phyloP scores from a whole-genome alignment of 768 basidiomycete species.

The Calocybe cyanea region DNA sequence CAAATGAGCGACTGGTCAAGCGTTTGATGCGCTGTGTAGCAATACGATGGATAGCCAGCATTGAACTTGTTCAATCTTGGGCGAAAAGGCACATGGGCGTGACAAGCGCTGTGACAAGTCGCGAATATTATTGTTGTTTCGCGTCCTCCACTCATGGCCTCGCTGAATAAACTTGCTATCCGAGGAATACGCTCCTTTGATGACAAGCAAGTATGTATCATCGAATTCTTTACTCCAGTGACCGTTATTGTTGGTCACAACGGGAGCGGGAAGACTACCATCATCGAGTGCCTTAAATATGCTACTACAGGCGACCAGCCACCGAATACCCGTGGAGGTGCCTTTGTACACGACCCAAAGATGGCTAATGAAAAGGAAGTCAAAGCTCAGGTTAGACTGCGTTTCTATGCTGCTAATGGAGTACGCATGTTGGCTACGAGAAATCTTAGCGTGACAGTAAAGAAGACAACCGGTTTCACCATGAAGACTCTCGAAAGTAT shows the following conservation, averaged over 20 bases:
- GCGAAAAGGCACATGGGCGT: constrained; percentile 5
- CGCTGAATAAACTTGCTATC: constrained; percentile 89
- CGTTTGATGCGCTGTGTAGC: constrained; percentile 5
- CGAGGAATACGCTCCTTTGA: constrained; percentile 95
- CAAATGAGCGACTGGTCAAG: constrained; percentile 21
- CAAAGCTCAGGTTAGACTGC: constrained; percentile 94
- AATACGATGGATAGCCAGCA: constrained; percentile 14
- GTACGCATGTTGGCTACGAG: constrained; percentile 86
- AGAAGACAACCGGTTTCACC: constrained; percentile 82
- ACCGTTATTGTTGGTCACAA: constrained; percentile 99
- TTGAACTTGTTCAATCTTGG: not conserved
- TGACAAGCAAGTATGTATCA: constrained; percentile 88
- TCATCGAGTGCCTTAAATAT: constrained; percentile 99
- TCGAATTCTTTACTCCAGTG: constrained; percentile 96
- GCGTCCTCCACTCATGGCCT: constrained; percentile 52
- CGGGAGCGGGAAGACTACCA: constrained; percentile 97
- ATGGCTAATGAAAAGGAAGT: constrained; percentile 99
- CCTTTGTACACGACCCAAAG: constrained; percentile 97
- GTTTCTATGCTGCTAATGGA: constrained; percentile 89
- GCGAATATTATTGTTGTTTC: not conserved
- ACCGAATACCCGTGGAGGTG: constrained; percentile 96
- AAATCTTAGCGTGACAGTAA: constrained; percentile 87
- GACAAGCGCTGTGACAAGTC: constrained; percentile 7
- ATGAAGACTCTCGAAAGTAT: constrained; percentile 99
- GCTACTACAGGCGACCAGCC: constrained; percentile 98